Base-by-base conservation (phyloP, 2,329 filamentous ascomycete genomes). In the Nemania sp. region DNA sequence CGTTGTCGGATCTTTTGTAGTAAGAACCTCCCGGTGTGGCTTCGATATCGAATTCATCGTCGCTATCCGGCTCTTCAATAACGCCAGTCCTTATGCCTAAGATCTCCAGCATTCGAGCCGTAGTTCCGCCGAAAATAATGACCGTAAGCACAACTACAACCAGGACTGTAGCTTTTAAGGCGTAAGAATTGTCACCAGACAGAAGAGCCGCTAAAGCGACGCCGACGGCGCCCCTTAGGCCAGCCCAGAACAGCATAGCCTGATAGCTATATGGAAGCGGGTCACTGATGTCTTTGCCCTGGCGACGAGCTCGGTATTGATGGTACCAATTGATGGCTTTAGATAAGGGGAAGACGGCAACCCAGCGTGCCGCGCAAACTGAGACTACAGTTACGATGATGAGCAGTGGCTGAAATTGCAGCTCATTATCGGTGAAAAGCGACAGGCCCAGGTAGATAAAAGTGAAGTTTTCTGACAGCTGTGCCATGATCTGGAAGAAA, bases 191-290 rank as follows among this genome's bases (percentile, higher is more conserved):
- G 48, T 86, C 84, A 40, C 92, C 94, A 0, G 84, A 86, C 41
- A 99, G 80, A 22, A 95, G 88, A 19, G 93, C 93, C 26, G 94
- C 94, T 41, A 99, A 79, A 1, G 94, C 94, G 30, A 99, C 94
- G 52, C 94, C 94, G 64, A 99, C 94, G 41, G 94, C 94, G 65
- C 94, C 94, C 59, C 94, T 90, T 24, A 99, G 80, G 22, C 94
- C 94, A 14, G 94, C 94, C 94, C 94, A 99, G 75, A 96, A 99
- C n/a, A 99, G 83, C 94, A 99, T 97, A n/a, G 89, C 91, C 73
- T 97, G 94, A 73, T 97, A 96, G 64, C 90, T 91, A 68, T 91
- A 95, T 0, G 94, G 94, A 30, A 99, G 77, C 71, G 97, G 94
- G 61, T 97, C 93, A 14, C 84, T 83, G 5, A 87, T 83, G 52